Base-by-base conservation (phyloP, 2,329 filamentous ascomycete genomes). In the Penicillium verrucosum region DNA sequence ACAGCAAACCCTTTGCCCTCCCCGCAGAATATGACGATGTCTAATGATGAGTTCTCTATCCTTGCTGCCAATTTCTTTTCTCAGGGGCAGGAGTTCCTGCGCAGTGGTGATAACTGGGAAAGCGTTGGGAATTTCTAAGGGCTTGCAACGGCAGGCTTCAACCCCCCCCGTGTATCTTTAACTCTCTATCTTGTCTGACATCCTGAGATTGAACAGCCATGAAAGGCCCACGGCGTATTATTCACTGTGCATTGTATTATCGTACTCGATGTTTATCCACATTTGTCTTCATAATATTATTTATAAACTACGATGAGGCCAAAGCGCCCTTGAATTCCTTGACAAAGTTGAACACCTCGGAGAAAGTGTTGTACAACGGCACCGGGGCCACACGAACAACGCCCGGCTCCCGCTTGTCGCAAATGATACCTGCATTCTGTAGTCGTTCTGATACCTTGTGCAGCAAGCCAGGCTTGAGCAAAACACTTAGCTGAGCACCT, bases 331-430 rank as follows among this genome's bases (percentile, higher is more conserved):
- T 72, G 44, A 75, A 68, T 23, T 67, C 62, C 51, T 70, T 55
- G 32, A 73, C 71, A 68, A 89, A 90, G 6, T 67, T 70, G 74
- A 74, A 85, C 3, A 91, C 85, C 68, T 96, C 91, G 58, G 81
- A 81, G 70, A 89, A 95, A 1, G 82, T 85, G 68, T 92, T 92
- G 73, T 95, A 96, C 62, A 96, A 73, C 4, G 92, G 90, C 46
- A 88, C 87, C 1, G 92, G 91, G 1, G 91, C 90, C 0, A 94
- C 85, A 3, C 91, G 80, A 36, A 96, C 87, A 18, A 96, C 91
- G 69, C 90, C 86, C 1, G 92, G 91, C 73, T 89, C 89, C 55
- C 91, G 80, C 81, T 93, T 89, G 68, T 96, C 92, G 45, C 89
- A 87, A 4, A 94, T 82, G 3, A 94, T 86, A 1, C 88, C 89